Base-by-base conservation (phyloP, 805 yeast genomes). In the Komagataella pseudopastoris region DNA sequence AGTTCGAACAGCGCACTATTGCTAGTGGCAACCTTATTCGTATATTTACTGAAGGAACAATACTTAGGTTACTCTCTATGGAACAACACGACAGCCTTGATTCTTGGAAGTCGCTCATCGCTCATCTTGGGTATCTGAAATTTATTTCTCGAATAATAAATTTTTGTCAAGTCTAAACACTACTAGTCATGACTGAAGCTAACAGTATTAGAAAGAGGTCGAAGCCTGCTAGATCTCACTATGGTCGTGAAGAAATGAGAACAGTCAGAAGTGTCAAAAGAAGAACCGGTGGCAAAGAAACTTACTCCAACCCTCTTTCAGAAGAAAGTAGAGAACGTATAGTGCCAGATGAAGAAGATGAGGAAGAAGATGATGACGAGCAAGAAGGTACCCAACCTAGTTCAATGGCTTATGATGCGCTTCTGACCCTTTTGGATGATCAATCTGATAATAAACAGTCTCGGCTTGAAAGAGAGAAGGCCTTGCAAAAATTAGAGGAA, bases 191-290 rank as follows among this genome's bases (percentile, higher is more conserved):
- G 45, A 22, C 45, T n/a, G 46, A n/a, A 43, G n/a, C 43, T 6
- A 30, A 17, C 8, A 23, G 10, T 5, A 51, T 52, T 43, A 50
- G 48, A 49, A 56, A 56, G 45, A 58, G 52, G 49, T 20, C 56
- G 17, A 74, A 74, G 56, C 39, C 10, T 8, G 39, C 12, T 8
- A 30, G 39, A 30, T 30, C 39, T 10, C 39, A 30, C 39, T 69
- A 63, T 55, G 93, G 91, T 2, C 72, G 93, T 62, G 72, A 72
- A 50, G 81, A 80, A 54, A 60, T 80, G 59, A 73, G 93, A 63
- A 69, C 70, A 2, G 77, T 84, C 24, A 76, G 77, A 6, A 75
- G 87, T 65, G 74, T 82, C 3, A 67, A 78, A 1, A 65, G 72
- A 56, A 68, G 80, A 59, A 55, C 55, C 36, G 53, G 56, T 14